Evolutionary conservation across 495 filamentous ascomycete species (phyloP).

Genomic region (Neurospora discreta): DNA sequence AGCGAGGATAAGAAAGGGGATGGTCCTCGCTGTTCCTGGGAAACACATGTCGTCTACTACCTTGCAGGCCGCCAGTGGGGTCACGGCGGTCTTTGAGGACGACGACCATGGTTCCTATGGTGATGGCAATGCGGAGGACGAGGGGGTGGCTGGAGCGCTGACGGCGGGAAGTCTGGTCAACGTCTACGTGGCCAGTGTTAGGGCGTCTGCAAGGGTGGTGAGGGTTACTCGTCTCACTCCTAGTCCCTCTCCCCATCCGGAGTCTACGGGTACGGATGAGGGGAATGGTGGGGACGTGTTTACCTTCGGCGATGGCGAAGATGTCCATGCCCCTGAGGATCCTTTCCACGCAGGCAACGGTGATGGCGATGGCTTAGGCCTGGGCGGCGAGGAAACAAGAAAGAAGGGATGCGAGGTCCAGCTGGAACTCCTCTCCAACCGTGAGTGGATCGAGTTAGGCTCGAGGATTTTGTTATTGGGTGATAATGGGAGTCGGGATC

Average conservation of each 20-base stretch:
- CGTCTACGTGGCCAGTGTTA: conserved; percentile 77
- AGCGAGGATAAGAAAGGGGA: conserved; percentile 62
- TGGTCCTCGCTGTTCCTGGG: conserved; percentile 57
- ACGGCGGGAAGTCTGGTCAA: conserved; percentile 51
- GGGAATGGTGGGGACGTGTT: too few relatives aligned
- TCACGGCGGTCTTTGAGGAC: conserved; percentile 39
- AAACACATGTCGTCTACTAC: conserved; percentile 37
- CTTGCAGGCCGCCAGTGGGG: conserved; percentile 45
- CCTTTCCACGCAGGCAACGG: too few relatives aligned
- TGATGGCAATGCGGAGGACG: background rate
- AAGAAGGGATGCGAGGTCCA: conserved; percentile 49
- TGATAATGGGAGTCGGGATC: conserved; percentile 42
- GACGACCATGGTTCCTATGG: conserved; percentile 10
- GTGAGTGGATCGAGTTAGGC: conserved; percentile 80
- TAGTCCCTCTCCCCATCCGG: too few relatives aligned
- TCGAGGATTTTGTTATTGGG: conserved; percentile 60
- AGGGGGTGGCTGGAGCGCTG: conserved; percentile 23
- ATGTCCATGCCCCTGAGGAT: too few relatives aligned
- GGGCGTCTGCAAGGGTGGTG: conserved; percentile 61
- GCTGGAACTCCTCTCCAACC: conserved; percentile 61
- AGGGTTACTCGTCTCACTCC: conserved; percentile 8
- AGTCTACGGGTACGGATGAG: too few relatives aligned
- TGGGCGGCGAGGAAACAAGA: too few relatives aligned
- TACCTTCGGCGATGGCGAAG: too few relatives aligned
- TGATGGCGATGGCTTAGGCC: too few relatives aligned